phyloP scores from a whole-genome alignment of 169 alveolate genomes.

The Plasmodium sp. region DNA sequence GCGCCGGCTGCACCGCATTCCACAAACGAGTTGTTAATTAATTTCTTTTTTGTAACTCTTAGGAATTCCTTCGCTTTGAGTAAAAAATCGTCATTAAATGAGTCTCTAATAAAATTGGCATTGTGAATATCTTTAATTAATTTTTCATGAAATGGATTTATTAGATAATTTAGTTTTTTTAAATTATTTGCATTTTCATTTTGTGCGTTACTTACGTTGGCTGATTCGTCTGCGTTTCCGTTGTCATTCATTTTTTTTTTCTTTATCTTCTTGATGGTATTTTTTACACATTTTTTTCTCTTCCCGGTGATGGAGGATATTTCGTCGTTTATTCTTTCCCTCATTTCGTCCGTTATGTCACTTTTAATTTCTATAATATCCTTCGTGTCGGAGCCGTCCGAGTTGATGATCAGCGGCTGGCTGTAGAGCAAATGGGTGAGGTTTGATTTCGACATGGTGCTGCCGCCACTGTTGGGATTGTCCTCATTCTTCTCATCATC shows the following conservation, averaged over 20 bases:
- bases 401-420: conserved; percentile 35
- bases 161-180: conserved; percentile 7
- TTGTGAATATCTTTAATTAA: conserved; percentile 48
- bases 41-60: conserved; percentile 54
- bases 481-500: conserved; percentile 1
- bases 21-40: conserved; percentile 21
- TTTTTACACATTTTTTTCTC: conserved; percentile 15
- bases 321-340: conserved; percentile 44
- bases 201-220: neutral
- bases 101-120: conserved; percentile 45
- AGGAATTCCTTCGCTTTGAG: conserved; percentile 64
- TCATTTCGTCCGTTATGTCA: conserved; percentile 61
- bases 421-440: conserved; percentile 13
- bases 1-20: conserved; percentile 11
- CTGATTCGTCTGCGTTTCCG: neutral
- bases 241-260: conserved; percentile 22
- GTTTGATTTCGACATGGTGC: conserved; percentile 1
- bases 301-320: conserved; percentile 18
- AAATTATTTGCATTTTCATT: neutral
- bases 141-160: conserved; percentile 63
- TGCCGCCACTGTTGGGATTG: neutral
- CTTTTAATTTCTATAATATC: conserved; percentile 63
- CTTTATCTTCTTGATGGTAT: conserved; percentile 16
- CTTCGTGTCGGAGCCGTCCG: conserved; percentile 12
- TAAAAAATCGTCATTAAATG: conserved; percentile 66